Conservation (phyloP, 805 yeast genomes). For the Hanseniaspora pseudoguilliermondii region DNA sequence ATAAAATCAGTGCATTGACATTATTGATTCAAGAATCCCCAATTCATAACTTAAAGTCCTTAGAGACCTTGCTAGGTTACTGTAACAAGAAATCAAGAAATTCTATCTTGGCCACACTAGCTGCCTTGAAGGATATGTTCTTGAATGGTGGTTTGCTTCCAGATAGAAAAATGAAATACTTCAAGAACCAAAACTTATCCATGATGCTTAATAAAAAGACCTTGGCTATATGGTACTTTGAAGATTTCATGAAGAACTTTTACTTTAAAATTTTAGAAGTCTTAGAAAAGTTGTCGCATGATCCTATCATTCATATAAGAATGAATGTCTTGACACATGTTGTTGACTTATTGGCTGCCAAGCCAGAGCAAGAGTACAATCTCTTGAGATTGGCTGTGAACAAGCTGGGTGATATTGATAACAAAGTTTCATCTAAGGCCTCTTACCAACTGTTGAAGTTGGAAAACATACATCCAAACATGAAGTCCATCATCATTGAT, state of each 20-base stretch:
- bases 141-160: slow-evolving; percentile 66
- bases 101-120: slow-evolving; percentile 80
- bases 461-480: slow-evolving; percentile 88
- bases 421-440: slow-evolving; percentile 78
- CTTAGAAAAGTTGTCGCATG: slow-evolving; percentile 74
- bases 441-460: slow-evolving; percentile 67
- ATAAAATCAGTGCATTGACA: slow-evolving; percentile 90
- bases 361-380: slow-evolving; percentile 95
- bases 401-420: slow-evolving; percentile 85
- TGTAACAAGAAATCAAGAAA: slow-evolving; percentile 88
- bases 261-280: slow-evolving; percentile 66
- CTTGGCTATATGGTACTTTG: slow-evolving; percentile 69
- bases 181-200: slow-evolving; percentile 59
- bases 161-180: slow-evolving; percentile 65
- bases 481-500: slow-evolving; percentile 72
- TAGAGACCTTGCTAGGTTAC: slow-evolving; percentile 63
- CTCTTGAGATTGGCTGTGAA: slow-evolving; percentile 78
- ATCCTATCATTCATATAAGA: slow-evolving; percentile 79
- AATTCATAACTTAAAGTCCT: slow-evolving; percentile 68
- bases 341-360: slow-evolving; percentile 64
- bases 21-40: slow-evolving; percentile 92
- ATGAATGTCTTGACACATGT: slow-evolving; percentile 62
- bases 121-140: slow-evolving; percentile 79
- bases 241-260: slow-evolving; percentile 69
- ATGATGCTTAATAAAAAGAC: slow-evolving; percentile 38